Base-by-base conservation (phyloP, 164 flowering plant species). In the Annona cherimola region DNA sequence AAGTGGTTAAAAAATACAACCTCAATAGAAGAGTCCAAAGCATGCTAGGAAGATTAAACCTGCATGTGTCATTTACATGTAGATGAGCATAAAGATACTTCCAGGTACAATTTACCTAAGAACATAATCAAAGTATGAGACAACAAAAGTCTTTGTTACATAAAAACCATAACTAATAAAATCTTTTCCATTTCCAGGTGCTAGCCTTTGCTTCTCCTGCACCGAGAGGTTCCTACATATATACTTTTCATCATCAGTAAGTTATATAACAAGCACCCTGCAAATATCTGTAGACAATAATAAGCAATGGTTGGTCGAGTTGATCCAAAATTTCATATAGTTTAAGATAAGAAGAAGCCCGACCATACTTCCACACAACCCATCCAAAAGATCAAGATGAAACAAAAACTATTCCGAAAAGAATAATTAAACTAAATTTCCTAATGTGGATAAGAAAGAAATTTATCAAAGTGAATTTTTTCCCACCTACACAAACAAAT, bases 131-230 rank as follows among this genome's bases (percentile, higher is more conserved):
- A 95, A 95, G 79, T 95, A 94, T 3, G 93, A 84, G 86, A 93
- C 93, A 65, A 95, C 93, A 26, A 26, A 95, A 18, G 99, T 95
- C 78, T 73, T 87, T 3, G 93, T 76, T 61, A 95, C 69, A 73
- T 95, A 98, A 80, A 95, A 93, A n/a, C 99, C 99, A 84, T 98
- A 93, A 39, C 97, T 98, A 80, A 95, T 95, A 40, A 93, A 93
- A 76, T 95, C 99, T 76, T 91, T 95, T 40, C 98, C 98, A 86
- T 95, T 95, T 73, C 93, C 99, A 44, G 94, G 90, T 0, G 98
- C 99, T 70, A 95, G 92, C 74, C 98, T 85, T 61, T 85, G 81
- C 81, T 91, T 85, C 79, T 93, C 99, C 80, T 95, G 98, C 73
- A 95, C 89, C 0, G 98, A 75, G 16, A 95, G 81, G 78, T 89